These are phyloP conservation scores for Citrus trifoliata DNA, from an alignment of 345 rosid genomes.

Conservation along the genomic window DNA sequence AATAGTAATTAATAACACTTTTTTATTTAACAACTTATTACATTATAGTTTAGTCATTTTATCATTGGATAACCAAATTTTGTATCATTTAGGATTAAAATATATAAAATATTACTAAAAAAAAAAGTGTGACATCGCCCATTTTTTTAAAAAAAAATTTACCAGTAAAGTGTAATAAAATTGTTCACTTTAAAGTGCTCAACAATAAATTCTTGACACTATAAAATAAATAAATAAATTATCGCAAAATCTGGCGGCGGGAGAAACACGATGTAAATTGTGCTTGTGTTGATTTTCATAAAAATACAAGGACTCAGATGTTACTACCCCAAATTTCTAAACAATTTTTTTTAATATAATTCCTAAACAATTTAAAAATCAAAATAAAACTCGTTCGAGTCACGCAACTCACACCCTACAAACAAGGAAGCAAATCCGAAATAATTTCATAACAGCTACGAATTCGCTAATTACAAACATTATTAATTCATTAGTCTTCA, in stretches of 20 bases:
- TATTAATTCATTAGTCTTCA: background rate
- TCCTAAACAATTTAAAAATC: background rate
- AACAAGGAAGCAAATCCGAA: background rate
- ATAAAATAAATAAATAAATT: too few relatives aligned
- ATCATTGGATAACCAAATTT: too few relatives aligned
- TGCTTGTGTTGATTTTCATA: background rate
- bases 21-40: too few relatives aligned
- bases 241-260: too few relatives aligned
- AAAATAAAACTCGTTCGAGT: background rate
- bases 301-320: background rate
- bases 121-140: background rate
- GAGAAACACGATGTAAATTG: too few relatives aligned
- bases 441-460: background rate
- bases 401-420: background rate
- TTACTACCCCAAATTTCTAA: background rate
- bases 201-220: too few relatives aligned
- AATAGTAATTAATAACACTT: too few relatives aligned
- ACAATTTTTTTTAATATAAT: background rate
- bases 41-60: too few relatives aligned
- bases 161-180: too few relatives aligned
- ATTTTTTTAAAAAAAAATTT: too few relatives aligned
- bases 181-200: too few relatives aligned
- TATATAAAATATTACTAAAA: background rate
- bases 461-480: background rate
- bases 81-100: too few relatives aligned